Evolutionary conservation across 2,329 filamentous ascomycete genomes (phyloP).

Genomic region (Diaporthe amygdali): DNA sequence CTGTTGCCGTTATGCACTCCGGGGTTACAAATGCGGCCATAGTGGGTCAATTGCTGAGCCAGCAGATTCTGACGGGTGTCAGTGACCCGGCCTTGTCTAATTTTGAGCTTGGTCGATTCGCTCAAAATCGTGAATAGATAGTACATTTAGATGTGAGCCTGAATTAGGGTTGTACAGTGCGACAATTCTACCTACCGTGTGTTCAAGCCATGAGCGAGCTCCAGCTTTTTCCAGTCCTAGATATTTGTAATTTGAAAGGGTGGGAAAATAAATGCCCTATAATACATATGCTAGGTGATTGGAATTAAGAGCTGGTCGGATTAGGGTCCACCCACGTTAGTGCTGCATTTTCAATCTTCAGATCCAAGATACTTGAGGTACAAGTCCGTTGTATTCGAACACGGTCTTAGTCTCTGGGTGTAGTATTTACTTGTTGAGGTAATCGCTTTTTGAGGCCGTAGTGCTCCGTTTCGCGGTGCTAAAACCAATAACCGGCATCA

Average conservation of each 20-base stretch:
- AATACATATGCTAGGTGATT: no score
- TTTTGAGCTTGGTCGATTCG: slow-evolving; percentile 28
- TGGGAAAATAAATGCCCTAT: no score
- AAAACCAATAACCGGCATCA: no score
- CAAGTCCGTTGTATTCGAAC: background rate
- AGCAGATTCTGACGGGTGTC: slow-evolving; percentile 27
- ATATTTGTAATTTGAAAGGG: no score
- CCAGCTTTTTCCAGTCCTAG: no score
- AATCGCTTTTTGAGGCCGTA: no score
- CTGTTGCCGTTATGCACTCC: slow-evolving; percentile 38
- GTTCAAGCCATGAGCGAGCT: background rate
- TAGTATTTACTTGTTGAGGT: no score
- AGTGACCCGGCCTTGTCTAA: slow-evolving; percentile 27
- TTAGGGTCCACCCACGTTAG: no score
- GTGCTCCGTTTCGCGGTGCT: no score
- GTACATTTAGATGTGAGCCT: background rate
- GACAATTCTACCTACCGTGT: background rate
- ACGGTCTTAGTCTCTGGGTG: no score
- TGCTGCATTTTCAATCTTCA: background rate
- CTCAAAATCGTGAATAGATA: background rate
- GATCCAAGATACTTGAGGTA: background rate
- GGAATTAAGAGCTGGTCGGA: no score
- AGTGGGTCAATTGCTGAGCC: slow-evolving; percentile 31
- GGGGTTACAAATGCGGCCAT: slow-evolving; percentile 34
- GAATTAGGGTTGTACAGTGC: background rate